Percentiles rank a stretch among this genome's conserved stretches.
These are phyloP conservation scores for Penicillium samsonianum DNA, from an alignment of 495 filamentous ascomycete species.

Conservation along the genomic window DNA sequence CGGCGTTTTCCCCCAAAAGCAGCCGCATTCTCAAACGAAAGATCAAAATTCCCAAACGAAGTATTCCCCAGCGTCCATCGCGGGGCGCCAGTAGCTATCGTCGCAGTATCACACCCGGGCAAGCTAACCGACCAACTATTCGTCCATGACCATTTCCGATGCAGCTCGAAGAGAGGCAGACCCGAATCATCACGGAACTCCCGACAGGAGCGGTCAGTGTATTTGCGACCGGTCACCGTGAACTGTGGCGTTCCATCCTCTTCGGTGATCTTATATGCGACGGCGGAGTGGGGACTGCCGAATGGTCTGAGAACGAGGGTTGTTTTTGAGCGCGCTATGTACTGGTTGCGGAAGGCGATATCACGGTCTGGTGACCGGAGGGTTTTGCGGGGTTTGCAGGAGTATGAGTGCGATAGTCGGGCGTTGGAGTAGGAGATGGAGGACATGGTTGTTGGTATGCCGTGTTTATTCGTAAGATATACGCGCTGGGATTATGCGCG, in stretches of 20 bases:
- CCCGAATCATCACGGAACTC: conserved; percentile 33
- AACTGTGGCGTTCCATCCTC: conserved; percentile 24
- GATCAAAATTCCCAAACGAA: conserved; percentile 21
- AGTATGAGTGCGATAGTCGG: conserved; percentile 14
- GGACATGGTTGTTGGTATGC: conserved; percentile 16
- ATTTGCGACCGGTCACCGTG: conserved; percentile 27
- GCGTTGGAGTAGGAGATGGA: conserved; percentile 21
- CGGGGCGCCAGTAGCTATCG: conserved; percentile 18
- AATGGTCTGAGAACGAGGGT: conserved; percentile 24
- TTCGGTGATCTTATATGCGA: conserved; percentile 28
- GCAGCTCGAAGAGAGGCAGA: conserved; percentile 32
- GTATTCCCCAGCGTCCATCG: conserved; percentile 16
- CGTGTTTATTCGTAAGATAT: not conserved
- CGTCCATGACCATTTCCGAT: conserved; percentile 14
- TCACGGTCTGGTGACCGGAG: conserved; percentile 26
- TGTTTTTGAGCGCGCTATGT: conserved; percentile 23
- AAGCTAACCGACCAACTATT: conserved; percentile 29
- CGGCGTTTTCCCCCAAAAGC: conserved; percentile 19
- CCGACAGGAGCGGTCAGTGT: conserved; percentile 26
- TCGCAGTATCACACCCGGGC: conserved; percentile 22
- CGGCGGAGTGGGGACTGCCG: conserved; percentile 20
- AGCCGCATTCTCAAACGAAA: conserved; percentile 30
- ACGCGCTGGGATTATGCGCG: not conserved
- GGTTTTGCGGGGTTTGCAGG: conserved; percentile 16
- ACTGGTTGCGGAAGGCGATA: conserved; percentile 29